These are phyloP conservation scores for Leccinum broughii DNA, from an alignment of 768 basidiomycete species.

Conservation along the genomic window DNA sequence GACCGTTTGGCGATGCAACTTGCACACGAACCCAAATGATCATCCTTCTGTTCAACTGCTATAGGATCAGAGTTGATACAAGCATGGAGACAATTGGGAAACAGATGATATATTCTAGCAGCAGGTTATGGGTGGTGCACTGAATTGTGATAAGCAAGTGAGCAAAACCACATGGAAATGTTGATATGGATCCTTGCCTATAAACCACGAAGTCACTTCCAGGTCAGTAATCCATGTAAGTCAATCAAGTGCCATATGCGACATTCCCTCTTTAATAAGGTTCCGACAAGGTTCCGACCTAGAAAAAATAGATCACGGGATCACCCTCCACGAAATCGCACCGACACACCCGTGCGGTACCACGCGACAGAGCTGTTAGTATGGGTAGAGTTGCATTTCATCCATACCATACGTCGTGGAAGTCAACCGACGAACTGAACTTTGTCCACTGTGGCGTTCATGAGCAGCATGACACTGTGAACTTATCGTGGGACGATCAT, in stretches of 20 bases:
- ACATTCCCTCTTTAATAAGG: neutral
- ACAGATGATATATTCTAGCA: neutral
- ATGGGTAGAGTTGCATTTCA: neutral
- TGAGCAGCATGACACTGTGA: neutral
- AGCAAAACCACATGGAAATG: neutral
- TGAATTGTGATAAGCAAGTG: neutral
- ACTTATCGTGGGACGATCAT: neutral
- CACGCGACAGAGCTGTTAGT: constrained; percentile 4
- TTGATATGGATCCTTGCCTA: neutral
- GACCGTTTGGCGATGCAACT: neutral
- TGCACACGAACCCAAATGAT: constrained; percentile 2
- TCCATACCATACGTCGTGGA: neutral
- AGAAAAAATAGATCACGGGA: neutral
- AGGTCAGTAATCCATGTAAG: constrained; percentile 1
- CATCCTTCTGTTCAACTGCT: neutral
- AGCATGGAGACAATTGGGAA: neutral
- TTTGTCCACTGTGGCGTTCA: neutral
- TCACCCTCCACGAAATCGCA: neutral
- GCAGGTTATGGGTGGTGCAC: constrained; percentile 2
- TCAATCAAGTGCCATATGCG: neutral
- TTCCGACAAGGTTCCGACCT: neutral
- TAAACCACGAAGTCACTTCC: neutral
- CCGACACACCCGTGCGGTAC: neutral
- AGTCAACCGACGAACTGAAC: neutral
- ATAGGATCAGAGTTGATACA: neutral